A percentile compares a stretch with the other conserved stretches of the same genome.
Conservation (phyloP, 345 rosid species). For the Hibiscus trionum region DNA sequence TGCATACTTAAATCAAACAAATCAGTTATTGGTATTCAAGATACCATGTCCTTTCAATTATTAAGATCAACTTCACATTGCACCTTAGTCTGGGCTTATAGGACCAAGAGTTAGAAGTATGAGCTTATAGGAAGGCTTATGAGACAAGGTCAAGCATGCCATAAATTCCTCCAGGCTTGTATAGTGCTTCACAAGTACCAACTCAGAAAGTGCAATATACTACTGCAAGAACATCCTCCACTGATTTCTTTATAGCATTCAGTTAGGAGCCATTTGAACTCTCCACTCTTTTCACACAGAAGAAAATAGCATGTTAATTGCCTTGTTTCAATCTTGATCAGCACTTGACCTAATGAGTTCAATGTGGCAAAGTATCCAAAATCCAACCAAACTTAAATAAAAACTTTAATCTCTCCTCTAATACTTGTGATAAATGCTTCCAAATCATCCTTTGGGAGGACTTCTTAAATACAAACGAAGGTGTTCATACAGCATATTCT, state of each 20-base stretch:
- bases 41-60: not conserved
- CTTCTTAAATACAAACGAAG: slow-evolving; percentile 16
- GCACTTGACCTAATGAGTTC: slow-evolving; percentile 14
- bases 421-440: slow-evolving; percentile 20
- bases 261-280: slow-evolving; percentile 10
- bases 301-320: not conserved
- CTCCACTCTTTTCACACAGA: slow-evolving; percentile 3
- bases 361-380: slow-evolving; percentile 17
- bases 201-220: not conserved
- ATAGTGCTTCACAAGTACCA: slow-evolving; percentile 3
- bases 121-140: slow-evolving; percentile 9
- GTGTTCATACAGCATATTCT: slow-evolving; percentile 27
- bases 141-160: slow-evolving; percentile 8
- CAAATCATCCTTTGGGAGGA: slow-evolving; percentile 16
- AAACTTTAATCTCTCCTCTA: slow-evolving; percentile 14
- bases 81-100: not conserved
- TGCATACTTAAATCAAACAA: slow-evolving; percentile 1
- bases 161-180: slow-evolving; percentile 7
- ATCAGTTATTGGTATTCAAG: not conserved
- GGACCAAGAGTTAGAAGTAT: not conserved
- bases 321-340: slow-evolving; percentile 12
- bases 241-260: slow-evolving; percentile 8
- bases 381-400: slow-evolving; percentile 7
- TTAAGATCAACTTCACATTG: not conserved
- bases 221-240: slow-evolving; percentile 7